These are phyloP conservation scores for Lachancea mirantina DNA, from an alignment of 805 yeast genomes.

Conservation along the genomic window DNA sequence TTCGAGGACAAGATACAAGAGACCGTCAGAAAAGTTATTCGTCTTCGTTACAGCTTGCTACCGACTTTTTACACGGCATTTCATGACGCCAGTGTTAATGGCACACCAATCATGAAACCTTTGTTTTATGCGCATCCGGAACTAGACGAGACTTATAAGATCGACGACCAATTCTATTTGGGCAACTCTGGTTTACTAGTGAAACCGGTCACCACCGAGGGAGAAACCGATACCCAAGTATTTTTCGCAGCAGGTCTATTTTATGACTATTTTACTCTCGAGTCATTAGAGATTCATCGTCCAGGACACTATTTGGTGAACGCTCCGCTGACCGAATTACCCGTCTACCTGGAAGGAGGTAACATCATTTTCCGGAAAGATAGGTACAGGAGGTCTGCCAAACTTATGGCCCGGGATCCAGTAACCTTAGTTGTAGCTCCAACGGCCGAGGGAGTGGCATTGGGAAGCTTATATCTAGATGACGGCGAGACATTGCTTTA, in stretches of 20 bases:
- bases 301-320: slow-evolving; percentile 26
- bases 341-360: slow-evolving; percentile 75
- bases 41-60: slow-evolving; percentile 64
- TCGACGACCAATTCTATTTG: slow-evolving; percentile 80
- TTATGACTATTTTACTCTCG: slow-evolving; percentile 44
- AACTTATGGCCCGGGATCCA: slow-evolving; percentile 71
- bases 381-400: slow-evolving; percentile 73
- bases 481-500: slow-evolving; percentile 74
- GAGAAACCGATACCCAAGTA: slow-evolving; percentile 32
- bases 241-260: slow-evolving; percentile 44
- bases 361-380: slow-evolving; percentile 59
- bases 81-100: slow-evolving; percentile 50
- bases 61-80: slow-evolving; percentile 80
- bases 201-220: slow-evolving; percentile 68
- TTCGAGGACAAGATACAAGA: slow-evolving; percentile 67
- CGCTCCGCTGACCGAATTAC: slow-evolving; percentile 54
- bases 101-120: slow-evolving; percentile 68
- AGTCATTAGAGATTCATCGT: slow-evolving; percentile 13
- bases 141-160: slow-evolving; percentile 36
- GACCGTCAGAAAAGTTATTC: slow-evolving; percentile 61
- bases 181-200: slow-evolving; percentile 67
- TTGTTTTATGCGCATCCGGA: slow-evolving; percentile 50
- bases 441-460: slow-evolving; percentile 42
- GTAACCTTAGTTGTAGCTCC: slow-evolving; percentile 65
- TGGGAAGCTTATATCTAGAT: slow-evolving; percentile 64